A percentile compares a stretch with the other conserved stretches of the same genome.
Conservation (phyloP, 1,139 yeast genomes). For the Magnusiomyces ingens region DNA sequence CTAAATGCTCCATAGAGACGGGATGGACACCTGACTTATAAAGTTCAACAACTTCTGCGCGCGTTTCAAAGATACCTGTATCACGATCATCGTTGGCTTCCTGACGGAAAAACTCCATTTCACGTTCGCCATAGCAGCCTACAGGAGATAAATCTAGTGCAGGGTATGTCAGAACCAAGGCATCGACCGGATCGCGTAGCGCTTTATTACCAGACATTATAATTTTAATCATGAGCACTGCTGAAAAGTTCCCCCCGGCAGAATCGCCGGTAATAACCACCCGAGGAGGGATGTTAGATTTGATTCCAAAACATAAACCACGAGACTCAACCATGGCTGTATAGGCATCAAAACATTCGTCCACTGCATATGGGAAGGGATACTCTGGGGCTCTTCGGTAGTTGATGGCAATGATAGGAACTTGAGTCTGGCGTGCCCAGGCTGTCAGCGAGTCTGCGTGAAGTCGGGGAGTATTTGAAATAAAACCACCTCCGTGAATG, state of each 20-base stretch:
- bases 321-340: slow-evolving; percentile 21
- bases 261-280: slow-evolving; percentile 20
- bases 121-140: slow-evolving; percentile 17
- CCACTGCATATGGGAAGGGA: slow-evolving; percentile 45
- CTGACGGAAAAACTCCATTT: slow-evolving; percentile 18
- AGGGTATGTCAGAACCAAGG: slow-evolving; percentile 19
- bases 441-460: slow-evolving; percentile 17
- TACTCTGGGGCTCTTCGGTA: slow-evolving; percentile 44
- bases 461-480: slow-evolving; percentile 16
- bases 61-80: slow-evolving; percentile 14
- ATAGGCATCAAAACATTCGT: slow-evolving; percentile 42
- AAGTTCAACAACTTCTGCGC: slow-evolving; percentile 13
- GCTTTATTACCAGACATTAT: slow-evolving; percentile 12
- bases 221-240: slow-evolving; percentile 17
- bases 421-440: slow-evolving; percentile 20
- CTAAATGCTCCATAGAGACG: slow-evolving; percentile 10
- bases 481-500: slow-evolving; percentile 20
- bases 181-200: slow-evolving; percentile 14
- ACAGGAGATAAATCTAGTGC: slow-evolving; percentile 19
- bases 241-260: slow-evolving; percentile 20
- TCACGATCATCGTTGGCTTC: slow-evolving; percentile 17
- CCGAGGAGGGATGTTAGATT: slow-evolving; percentile 17
- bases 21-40: slow-evolving; percentile 14
- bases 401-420: slow-evolving; percentile 32
- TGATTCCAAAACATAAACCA: slow-evolving; percentile 18